phyloP scores from a whole-genome alignment of 2,329 filamentous ascomycete genomes.

The Nannizzia gypsea region DNA sequence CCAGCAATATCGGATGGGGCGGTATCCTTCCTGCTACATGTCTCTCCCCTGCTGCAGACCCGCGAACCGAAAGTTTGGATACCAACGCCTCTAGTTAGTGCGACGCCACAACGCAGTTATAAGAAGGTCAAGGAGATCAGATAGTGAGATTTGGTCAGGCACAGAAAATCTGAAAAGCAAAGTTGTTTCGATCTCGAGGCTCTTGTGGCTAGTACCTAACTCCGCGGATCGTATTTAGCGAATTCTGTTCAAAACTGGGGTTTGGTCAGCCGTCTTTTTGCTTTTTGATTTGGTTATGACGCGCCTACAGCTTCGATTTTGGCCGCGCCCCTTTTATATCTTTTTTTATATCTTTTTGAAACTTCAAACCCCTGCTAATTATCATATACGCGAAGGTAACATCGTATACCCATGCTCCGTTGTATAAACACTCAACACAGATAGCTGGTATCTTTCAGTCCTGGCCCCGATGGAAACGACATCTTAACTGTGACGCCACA shows the following conservation, averaged over 20 bases:
- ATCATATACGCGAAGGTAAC: neutral
- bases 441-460: neutral
- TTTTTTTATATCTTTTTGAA: too few species aligned
- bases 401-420: neutral
- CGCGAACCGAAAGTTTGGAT: conserved; percentile 1
- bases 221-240: neutral
- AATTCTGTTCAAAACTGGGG: neutral
- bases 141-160: neutral
- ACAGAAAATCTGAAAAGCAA: neutral
- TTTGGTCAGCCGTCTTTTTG: neutral
- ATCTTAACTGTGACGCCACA: neutral
- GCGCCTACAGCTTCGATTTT: too few species aligned
- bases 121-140: conserved; percentile 1
- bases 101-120: conserved; percentile 1
- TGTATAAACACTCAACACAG: neutral
- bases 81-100: neutral
- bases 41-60: neutral
- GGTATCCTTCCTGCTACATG: neutral
- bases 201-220: neutral
- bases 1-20: neutral
- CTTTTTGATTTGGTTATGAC: neutral
- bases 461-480: neutral
- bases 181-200: neutral
- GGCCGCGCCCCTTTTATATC: too few species aligned
- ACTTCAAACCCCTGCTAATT: neutral